phyloP scores from a whole-genome alignment of 306 rosid genomes.

The Cucurbita ficifolia region DNA sequence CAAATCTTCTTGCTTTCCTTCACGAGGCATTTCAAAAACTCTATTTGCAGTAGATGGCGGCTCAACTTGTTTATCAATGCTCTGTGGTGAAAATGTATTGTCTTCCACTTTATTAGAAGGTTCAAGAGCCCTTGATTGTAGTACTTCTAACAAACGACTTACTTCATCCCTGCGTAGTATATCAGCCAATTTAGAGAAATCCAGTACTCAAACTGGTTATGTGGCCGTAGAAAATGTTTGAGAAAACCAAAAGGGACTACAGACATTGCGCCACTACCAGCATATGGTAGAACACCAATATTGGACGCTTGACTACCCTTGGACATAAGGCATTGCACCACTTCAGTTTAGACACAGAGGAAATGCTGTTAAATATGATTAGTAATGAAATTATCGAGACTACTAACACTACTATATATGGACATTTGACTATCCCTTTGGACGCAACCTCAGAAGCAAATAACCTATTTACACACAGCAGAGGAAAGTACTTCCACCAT shows the following conservation, averaged over 20 bases:
- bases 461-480: neutral
- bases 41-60: constrained; percentile 17
- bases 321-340: neutral
- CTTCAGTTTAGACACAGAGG: neutral
- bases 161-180: constrained; percentile 53
- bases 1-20: constrained; percentile 29
- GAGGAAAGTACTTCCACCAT: neutral
- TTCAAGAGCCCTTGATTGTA: constrained; percentile 54
- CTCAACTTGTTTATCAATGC: constrained; percentile 20
- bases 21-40: constrained; percentile 14
- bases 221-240: neutral
- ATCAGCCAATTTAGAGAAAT: neutral
- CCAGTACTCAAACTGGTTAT: neutral
- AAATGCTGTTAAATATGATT: neutral
- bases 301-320: neutral
- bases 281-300: neutral
- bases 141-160: constrained; percentile 38
- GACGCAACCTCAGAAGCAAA: neutral
- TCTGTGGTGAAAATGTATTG: constrained; percentile 15
- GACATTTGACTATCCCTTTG: neutral
- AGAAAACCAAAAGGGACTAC: neutral
- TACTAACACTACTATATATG: neutral
- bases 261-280: neutral
- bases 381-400: neutral
- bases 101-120: constrained; percentile 21